Conservation (phyloP, 768 basidiomycete species). For the Suillus placidus region DNA sequence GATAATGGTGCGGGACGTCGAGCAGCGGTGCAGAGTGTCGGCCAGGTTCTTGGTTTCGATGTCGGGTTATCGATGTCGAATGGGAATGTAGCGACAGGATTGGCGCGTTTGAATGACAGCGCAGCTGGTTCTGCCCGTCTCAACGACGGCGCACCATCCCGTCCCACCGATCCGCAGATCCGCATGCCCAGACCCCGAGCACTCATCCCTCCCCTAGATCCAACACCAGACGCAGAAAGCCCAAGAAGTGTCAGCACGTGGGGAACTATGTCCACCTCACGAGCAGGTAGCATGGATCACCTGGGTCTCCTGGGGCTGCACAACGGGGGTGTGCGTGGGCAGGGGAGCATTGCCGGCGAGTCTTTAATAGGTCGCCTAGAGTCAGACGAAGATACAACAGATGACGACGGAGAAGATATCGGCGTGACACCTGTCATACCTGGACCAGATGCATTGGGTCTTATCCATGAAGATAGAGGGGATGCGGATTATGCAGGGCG, state of each 20-base stretch:
- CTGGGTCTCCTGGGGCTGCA: conserved; percentile 36
- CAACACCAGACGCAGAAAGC: conserved; percentile 24
- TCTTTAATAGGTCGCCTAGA: conserved; percentile 23
- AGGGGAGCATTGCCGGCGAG: conserved; percentile 23
- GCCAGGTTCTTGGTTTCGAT: conserved; percentile 22
- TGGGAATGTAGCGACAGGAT: conserved; percentile 15
- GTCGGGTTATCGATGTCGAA: conserved; percentile 13
- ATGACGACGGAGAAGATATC: conserved; percentile 19
- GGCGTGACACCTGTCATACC: conserved; percentile 22
- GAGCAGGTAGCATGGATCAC: conserved; percentile 29
- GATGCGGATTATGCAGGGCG: conserved; percentile 7
- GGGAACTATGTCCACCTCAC: conserved; percentile 36
- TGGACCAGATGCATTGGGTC: conserved; percentile 28
- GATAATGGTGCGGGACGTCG: conserved; percentile 23
- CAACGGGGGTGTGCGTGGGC: conserved; percentile 31
- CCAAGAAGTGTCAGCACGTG: conserved; percentile 39
- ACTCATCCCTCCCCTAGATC: conserved; percentile 16
- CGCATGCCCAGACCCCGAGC: conserved; percentile 4
- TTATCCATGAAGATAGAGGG: conserved; percentile 36
- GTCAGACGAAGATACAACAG: conserved; percentile 17
- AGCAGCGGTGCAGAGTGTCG: conserved; percentile 15
- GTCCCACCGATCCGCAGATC: background rate
- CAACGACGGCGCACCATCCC: background rate
- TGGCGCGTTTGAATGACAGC: conserved; percentile 14
- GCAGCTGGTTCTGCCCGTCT: conserved; percentile 3